These are phyloP conservation scores for Besnoitia besnoiti DNA, from an alignment of 169 alveolate genomes.

Conservation along the genomic window DNA sequence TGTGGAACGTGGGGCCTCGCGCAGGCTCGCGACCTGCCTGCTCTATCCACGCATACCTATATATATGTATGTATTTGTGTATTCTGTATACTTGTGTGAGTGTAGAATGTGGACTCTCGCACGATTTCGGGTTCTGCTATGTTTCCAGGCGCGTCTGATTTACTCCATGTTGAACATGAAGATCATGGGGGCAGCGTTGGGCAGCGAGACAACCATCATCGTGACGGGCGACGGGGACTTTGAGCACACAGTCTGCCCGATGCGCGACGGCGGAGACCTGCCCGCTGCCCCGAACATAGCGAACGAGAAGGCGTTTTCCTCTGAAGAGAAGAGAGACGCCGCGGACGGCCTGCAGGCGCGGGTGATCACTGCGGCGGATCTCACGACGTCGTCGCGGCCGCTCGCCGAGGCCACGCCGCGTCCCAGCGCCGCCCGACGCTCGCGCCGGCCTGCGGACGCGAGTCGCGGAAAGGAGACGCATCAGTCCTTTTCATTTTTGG, in stretches of 20 bases:
- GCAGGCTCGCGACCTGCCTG: too few species aligned
- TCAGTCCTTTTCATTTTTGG: too few species aligned
- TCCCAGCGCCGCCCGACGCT: background rate
- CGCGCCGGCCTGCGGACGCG: too few species aligned
- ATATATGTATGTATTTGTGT: background rate
- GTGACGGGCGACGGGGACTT: constrained; percentile 51
- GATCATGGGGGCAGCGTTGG: constrained; percentile 22
- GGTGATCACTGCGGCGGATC: background rate
- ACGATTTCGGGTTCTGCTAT: background rate
- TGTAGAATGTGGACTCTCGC: background rate
- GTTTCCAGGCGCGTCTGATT: constrained; percentile 45
- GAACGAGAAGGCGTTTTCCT: background rate
- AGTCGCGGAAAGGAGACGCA: background rate
- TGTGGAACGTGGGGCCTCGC: too few species aligned
- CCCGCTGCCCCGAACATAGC: background rate
- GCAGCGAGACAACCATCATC: constrained; percentile 37
- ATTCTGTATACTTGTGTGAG: background rate
- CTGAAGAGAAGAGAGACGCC: background rate
- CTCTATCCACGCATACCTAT: too few species aligned
- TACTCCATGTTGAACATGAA: constrained; percentile 51
- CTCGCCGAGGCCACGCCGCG: background rate
- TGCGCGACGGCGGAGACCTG: background rate
- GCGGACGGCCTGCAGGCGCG: background rate
- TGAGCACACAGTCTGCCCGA: too few species aligned
- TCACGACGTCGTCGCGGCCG: background rate